phyloP scores from a whole-genome alignment of 208 protist species.

The Novymonas esmeraldas region DNA sequence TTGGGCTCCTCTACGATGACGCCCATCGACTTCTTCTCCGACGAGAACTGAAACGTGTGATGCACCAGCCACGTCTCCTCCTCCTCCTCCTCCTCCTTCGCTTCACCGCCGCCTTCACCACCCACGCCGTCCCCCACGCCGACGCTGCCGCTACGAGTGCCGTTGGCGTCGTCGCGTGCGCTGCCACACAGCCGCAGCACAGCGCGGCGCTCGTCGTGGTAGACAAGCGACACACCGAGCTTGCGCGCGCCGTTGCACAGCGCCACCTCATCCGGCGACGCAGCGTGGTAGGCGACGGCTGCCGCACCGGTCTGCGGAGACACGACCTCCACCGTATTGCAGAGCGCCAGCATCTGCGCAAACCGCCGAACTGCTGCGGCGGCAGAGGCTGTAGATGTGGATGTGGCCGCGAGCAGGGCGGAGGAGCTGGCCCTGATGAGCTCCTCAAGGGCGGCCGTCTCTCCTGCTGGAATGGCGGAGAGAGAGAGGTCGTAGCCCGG shows the following conservation, averaged over 20 bases:
- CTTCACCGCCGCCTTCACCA: too few species aligned
- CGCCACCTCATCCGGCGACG: slow-evolving; percentile 96
- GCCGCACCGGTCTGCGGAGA: background rate
- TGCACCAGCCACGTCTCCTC: slow-evolving; percentile 68
- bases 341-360: slow-evolving; percentile 76
- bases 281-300: slow-evolving; percentile 65
- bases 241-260: slow-evolving; percentile 77
- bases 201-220: slow-evolving; percentile 28
- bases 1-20: slow-evolving; percentile 65
- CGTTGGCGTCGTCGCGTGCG: background rate
- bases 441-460: slow-evolving; percentile 2
- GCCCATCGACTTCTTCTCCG: slow-evolving; percentile 89
- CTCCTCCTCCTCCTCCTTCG: background rate
- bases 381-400: too few species aligned
- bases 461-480: slow-evolving; percentile 10
- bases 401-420: too few species aligned
- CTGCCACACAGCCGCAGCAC: slow-evolving; percentile 26
- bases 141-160: background rate
- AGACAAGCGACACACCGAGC: slow-evolving; percentile 57
- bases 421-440: background rate
- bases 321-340: slow-evolving; percentile 87
- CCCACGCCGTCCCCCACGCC: background rate
- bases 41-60: slow-evolving; percentile 86
- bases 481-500: slow-evolving; percentile 31
- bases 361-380: slow-evolving; percentile 49